Evolutionary conservation across 345 rosid species (phyloP).

Genomic region (Populus davidiana): DNA sequence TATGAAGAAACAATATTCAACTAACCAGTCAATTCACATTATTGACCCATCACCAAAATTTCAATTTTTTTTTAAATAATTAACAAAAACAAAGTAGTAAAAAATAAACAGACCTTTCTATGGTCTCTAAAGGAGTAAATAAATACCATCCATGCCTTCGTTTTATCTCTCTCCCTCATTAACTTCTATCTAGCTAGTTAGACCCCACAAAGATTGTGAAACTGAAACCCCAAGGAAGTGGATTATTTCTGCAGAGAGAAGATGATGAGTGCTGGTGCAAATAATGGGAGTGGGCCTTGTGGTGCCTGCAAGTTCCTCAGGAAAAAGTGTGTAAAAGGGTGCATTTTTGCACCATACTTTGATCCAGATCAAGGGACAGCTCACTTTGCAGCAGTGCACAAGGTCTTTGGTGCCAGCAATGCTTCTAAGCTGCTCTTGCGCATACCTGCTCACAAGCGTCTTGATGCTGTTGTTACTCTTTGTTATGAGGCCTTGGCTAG

Average conservation of each 20-base stretch:
- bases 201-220: neutral
- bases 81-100: neutral
- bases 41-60: conserved; percentile 29
- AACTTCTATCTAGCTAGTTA: neutral
- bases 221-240: neutral
- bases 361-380: conserved; percentile 80
- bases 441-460: conserved; percentile 58
- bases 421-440: conserved; percentile 69
- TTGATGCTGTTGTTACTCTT: conserved; percentile 74
- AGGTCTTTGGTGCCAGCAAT: conserved; percentile 89
- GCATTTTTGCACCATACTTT: conserved; percentile 85
- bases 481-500: conserved; percentile 84
- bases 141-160: conserved; percentile 11
- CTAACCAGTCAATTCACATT: conserved; percentile 4
- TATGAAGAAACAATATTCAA: neutral
- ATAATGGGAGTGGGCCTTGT: conserved; percentile 61
- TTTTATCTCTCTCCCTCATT: neutral
- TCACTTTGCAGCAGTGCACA: conserved; percentile 85
- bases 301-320: conserved; percentile 91
- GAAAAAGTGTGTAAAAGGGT: conserved; percentile 71
- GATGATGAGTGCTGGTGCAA: neutral
- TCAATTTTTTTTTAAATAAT: neutral
- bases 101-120: neutral
- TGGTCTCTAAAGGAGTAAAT: neutral
- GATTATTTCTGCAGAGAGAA: neutral